Base-by-base conservation (phyloP, 2,329 filamentous ascomycete species). In the Arthrocladium fulminans region DNA sequence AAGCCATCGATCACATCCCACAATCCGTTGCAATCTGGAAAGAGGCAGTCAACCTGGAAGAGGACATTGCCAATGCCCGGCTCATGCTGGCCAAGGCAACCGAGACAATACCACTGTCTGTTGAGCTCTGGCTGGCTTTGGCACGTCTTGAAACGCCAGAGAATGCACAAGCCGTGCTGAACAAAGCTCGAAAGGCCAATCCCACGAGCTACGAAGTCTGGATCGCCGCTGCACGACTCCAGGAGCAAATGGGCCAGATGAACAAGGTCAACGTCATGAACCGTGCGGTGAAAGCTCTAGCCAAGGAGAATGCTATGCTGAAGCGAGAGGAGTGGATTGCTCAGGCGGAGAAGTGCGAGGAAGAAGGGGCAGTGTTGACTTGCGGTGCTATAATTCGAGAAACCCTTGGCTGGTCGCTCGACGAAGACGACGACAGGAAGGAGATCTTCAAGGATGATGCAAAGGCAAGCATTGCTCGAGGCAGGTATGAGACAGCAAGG, bases 1-100 rank as follows among this genome's bases (percentile, higher is more conserved):
- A 94, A 62, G 94, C 92, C 0, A 74, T 98, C 38, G 87, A 97
- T 59, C 84, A 95, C 60, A 86, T 96, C 34, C 89, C 89, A 0
- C 88, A 95, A 61, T 97, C 90, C 0, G 92, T 97, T 41, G 84
- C 86, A 35, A 77, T 98, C n/a, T 98, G 92, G 92, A 98, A 97
- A 64, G 88, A 94, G 63, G 84, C 90, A 3, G 90, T 98, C 54
- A 97, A 97, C 58, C 71, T 97, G 48, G 92, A 97, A 62, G 90
- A 96, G 60, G 84, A 95, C 57, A 79, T 85, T 0, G 84, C 83
- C 24, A 88, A 96, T 69, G 94, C 94, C 3, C 83, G 83, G 53
- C 73, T 98, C 48, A 75, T 98, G 47, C 78, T 98, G 40, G 89
- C 88, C 41, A 96, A 96, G 68, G 94, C 94, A 0, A 94, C 89